Base-by-base conservation (phyloP, 225 moss, liverwort and hornwort genomes). In the Lunularia cruciata region DNA sequence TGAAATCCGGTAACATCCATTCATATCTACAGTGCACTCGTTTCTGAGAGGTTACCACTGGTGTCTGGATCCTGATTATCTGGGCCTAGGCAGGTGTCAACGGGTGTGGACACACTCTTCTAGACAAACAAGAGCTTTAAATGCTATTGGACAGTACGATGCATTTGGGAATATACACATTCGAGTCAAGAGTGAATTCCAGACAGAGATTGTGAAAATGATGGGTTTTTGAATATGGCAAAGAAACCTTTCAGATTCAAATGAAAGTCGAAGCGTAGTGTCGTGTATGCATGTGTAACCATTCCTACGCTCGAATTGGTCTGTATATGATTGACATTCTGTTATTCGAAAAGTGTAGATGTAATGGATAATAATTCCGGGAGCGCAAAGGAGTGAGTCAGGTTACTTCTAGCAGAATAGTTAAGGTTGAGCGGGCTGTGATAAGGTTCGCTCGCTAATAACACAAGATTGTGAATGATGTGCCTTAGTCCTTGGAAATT, bases 1-100 rank as follows among this genome's bases (percentile, higher is more conserved):
- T 57, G 56, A 57, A 57, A 31, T 57, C 56, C 31, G 33, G 56
- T 57, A 30, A 57, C 31, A 16, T 27, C n/a, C 56, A 57, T 57
- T 57, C 4, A 57, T 57, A 33, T 15, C 26, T 8, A 28, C 54
- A 54, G 54, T 54, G 12, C 56, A 57, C 23, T 15, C 7, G 56
- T 57, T 31, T 4, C 30, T 16, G 13, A 23, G 54, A 25, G 33
- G 33, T 15, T 6, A 25, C 30, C 31, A 6, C 56, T 57, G 15
- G 16, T n/a, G n/a, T n/a, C 5, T 57, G 33, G 56, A 57, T 57
- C 33, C 56, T 30, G 14, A 57, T 57, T 16, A 57, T 57, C 33
- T 57, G 31, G 56, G 33, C 31, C n/a, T 18, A 57, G 30, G 15
- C 3, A 33, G 31, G 32, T 57, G 10, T 54, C 54, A 54, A 27